phyloP scores from a whole-genome alignment of 2,329 filamentous ascomycete genomes.

The Furcasterigmium sp. region DNA sequence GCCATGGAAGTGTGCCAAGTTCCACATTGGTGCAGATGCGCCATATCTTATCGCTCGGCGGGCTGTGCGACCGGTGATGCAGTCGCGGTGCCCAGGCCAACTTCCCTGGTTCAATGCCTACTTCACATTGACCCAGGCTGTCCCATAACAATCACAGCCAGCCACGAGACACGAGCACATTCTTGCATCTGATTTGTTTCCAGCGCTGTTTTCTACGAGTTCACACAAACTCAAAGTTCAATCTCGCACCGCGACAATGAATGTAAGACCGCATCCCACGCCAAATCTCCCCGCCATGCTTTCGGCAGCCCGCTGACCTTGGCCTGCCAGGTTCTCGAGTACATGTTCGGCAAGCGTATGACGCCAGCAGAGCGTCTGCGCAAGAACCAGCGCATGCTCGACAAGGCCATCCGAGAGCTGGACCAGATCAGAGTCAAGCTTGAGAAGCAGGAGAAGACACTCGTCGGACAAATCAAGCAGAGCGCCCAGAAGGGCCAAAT shows the following conservation, averaged over 20 bases:
- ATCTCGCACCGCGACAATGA: slow-evolving; percentile 41
- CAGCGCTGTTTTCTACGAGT: too few relatives aligned
- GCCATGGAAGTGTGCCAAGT: too few relatives aligned
- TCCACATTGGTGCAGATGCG: too few relatives aligned
- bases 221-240: too few relatives aligned
- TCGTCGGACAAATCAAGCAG: slow-evolving; percentile 94
- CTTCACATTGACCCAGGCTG: too few relatives aligned
- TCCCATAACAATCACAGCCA: too few relatives aligned
- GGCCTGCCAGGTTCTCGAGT: slow-evolving; percentile 81
- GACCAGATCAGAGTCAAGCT: slow-evolving; percentile 93
- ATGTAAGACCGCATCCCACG: slow-evolving; percentile 35
- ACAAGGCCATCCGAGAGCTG: slow-evolving; percentile 94
- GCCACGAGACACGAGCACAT: too few relatives aligned
- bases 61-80: neutral
- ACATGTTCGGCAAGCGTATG: slow-evolving; percentile 99
- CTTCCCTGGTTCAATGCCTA: slow-evolving; percentile 1
- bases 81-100: neutral
- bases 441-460: slow-evolving; percentile 97
- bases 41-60: neutral
- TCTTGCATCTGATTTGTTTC: too few relatives aligned
- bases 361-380: slow-evolving; percentile 88
- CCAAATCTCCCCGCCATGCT: slow-evolving; percentile 9
- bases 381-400: slow-evolving; percentile 93
- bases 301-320: too few relatives aligned
- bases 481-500: slow-evolving; percentile 97